Percentiles rank a stretch among this genome's conserved stretches.
Conservation (phyloP, 2,329 filamentous ascomycete genomes). For the Sporothrix inflata region DNA sequence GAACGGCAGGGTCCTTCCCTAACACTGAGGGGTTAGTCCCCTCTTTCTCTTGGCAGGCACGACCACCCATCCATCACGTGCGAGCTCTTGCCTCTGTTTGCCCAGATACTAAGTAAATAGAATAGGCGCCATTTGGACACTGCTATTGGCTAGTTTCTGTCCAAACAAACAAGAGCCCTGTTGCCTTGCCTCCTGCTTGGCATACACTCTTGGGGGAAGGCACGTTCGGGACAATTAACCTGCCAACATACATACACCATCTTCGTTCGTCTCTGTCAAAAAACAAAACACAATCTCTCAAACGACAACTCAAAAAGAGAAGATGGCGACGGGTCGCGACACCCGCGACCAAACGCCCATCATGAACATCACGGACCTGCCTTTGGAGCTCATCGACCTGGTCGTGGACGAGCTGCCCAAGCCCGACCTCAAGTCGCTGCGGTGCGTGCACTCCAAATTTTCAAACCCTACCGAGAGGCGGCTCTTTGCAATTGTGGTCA, state of each 20-base stretch:
- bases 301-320: neutral
- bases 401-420: neutral
- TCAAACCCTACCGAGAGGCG: neutral
- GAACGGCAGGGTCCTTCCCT: neutral
- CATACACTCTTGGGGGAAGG: neutral
- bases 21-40: neutral
- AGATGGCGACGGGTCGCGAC: neutral
- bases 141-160: neutral
- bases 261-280: neutral
- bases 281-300: neutral
- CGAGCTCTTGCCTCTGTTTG: neutral
- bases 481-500: neutral
- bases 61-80: neutral
- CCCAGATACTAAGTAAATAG: too few species aligned
- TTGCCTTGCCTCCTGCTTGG: neutral
- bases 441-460: neutral
- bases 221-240: neutral
- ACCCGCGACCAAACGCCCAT: neutral
- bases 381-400: constrained; percentile 4
- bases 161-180: neutral
- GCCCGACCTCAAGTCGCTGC: neutral
- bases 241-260: too few species aligned
- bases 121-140: too few species aligned
- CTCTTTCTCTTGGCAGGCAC: constrained; percentile 12
- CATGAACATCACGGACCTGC: neutral